Evolutionary conservation across 225 moss, liverwort and hornwort genomes (phyloP).

Genomic region (Climacium dendroides): DNA sequence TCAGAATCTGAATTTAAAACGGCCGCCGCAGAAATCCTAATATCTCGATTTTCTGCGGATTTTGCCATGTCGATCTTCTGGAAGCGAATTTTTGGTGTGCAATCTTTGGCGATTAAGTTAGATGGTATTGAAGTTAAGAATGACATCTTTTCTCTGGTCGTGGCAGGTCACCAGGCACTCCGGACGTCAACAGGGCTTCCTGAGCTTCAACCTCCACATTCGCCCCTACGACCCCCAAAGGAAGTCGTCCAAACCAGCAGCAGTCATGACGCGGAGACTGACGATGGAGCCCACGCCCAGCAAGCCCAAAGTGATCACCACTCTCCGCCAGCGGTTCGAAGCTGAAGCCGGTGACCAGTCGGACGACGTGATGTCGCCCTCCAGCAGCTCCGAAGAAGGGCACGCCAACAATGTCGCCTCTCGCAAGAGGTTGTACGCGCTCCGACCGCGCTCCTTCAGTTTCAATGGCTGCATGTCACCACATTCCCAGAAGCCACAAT

Average conservation of each 20-base stretch:
- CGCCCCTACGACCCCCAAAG: background rate
- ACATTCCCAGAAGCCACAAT: background rate
- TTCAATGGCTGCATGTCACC: background rate
- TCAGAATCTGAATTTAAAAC: background rate
- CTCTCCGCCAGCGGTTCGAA: background rate
- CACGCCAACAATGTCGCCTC: background rate
- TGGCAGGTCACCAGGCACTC: constrained; percentile 11
- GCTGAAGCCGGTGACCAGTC: background rate
- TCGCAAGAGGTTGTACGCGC: background rate
- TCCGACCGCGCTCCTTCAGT: background rate
- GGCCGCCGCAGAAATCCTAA: too few relatives aligned
- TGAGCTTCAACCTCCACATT: constrained; percentile 10
- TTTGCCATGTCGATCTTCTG: too few relatives aligned
- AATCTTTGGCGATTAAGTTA: background rate
- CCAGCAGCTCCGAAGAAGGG: constrained; percentile 10
- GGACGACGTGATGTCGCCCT: constrained; percentile 1
- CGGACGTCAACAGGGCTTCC: constrained; percentile 8
- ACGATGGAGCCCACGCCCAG: background rate
- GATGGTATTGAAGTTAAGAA: too few relatives aligned
- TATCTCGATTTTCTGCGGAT: background rate
- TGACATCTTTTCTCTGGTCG: background rate
- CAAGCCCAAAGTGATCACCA: background rate
- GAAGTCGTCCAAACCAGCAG: background rate
- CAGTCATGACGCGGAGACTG: background rate
- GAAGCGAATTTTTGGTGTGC: too few relatives aligned